phyloP scores from a whole-genome alignment of 345 rosid genomes.

The Heritiera littoralis region DNA sequence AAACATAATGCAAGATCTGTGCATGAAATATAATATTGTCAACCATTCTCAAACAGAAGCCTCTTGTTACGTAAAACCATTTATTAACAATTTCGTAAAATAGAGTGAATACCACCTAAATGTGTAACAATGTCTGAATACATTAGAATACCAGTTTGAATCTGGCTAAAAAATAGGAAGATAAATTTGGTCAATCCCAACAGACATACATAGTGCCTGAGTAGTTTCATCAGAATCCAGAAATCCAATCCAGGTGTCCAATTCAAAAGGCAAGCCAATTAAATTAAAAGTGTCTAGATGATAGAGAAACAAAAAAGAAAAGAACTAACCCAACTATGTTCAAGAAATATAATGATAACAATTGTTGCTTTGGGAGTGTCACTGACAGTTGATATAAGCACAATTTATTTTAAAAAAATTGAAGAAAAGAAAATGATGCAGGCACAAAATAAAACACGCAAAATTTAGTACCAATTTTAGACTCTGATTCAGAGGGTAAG shows the following conservation, averaged over 20 bases:
- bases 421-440: neutral
- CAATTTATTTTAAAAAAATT: neutral
- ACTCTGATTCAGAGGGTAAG: slow-evolving; percentile 45
- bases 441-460: neutral
- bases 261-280: no score
- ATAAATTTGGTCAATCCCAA: neutral
- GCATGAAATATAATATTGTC: neutral
- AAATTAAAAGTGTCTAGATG: no score
- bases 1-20: no score
- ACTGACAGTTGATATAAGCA: neutral
- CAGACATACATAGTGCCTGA: neutral
- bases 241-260: neutral
- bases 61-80: neutral
- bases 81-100: neutral
- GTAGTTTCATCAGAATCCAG: neutral
- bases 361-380: no score
- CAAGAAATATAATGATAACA: no score
- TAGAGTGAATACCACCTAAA: neutral
- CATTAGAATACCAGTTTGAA: neutral
- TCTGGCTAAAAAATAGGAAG: neutral
- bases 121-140: neutral
- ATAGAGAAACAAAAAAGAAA: neutral
- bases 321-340: no score
- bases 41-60: neutral
- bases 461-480: slow-evolving; percentile 47